These are phyloP conservation scores for Mycena chlorophos DNA, from an alignment of 768 basidiomycete genomes.

Conservation along the genomic window DNA sequence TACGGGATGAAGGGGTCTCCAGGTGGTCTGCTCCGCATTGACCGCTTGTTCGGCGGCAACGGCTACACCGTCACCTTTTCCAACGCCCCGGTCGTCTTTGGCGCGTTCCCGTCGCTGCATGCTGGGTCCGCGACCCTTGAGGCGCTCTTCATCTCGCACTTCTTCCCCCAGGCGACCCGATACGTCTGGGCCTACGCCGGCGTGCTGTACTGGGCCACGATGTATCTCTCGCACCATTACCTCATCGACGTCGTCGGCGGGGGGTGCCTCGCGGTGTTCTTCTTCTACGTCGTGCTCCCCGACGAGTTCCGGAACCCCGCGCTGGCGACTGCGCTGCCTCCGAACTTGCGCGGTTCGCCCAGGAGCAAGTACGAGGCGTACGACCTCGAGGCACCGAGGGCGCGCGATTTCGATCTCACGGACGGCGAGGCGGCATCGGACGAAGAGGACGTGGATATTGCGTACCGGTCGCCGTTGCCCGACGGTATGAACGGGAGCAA, in stretches of 20 bases:
- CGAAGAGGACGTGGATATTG: conserved; percentile 67
- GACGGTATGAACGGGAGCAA: conserved; percentile 30
- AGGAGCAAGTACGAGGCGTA: conserved; percentile 75
- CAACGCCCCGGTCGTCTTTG: conserved; percentile 90
- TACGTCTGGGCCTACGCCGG: conserved; percentile 83
- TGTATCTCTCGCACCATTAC: conserved; percentile 99
- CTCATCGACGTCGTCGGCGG: conserved; percentile 97
- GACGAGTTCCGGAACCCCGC: conserved; percentile 65
- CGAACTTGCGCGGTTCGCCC: conserved; percentile 20
- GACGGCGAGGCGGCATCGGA: conserved; percentile 57
- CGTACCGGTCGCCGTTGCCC: conserved; percentile 65
- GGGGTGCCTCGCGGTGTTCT: conserved; percentile 82
- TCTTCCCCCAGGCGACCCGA: conserved; percentile 75
- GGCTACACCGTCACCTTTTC: conserved; percentile 82
- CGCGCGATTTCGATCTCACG: conserved; percentile 55
- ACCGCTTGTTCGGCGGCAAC: conserved; percentile 73
- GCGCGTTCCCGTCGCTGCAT: conserved; percentile 94
- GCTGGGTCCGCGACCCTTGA: conserved; percentile 89
- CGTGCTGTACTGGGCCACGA: conserved; percentile 94
- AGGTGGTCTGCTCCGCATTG: conserved; percentile 91
- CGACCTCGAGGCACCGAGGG: conserved; percentile 70
- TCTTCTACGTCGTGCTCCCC: conserved; percentile 88
- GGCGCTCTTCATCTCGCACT: conserved; percentile 91
- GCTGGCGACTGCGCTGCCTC: conserved; percentile 53
- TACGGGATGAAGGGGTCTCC: conserved; percentile 92